Conservation (phyloP, 768 basidiomycete genomes). For the Plicaturopsis crispa region DNA sequence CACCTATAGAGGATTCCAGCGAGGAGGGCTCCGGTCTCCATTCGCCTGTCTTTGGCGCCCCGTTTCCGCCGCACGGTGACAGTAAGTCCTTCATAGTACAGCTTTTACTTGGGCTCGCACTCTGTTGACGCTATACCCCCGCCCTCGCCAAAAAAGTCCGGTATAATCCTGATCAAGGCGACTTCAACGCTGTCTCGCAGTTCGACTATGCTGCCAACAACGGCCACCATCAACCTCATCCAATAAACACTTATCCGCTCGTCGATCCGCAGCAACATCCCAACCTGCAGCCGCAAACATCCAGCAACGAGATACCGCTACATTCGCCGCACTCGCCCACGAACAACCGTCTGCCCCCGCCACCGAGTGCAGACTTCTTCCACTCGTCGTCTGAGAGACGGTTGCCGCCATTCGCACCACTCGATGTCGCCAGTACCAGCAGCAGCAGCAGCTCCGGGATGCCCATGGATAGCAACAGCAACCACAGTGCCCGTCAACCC, state of each 20-base stretch:
- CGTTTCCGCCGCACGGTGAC: constrained; percentile 39
- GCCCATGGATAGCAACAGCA: constrained; percentile 14
- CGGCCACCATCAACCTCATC: constrained; percentile 39
- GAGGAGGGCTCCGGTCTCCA: constrained; percentile 73
- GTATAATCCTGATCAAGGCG: constrained; percentile 39
- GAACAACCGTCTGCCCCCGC: constrained; percentile 33
- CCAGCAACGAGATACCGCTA: no score
- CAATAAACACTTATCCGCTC: constrained; percentile 38
- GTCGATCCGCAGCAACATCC: no score
- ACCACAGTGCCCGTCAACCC: constrained; percentile 21
- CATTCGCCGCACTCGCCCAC: constrained; percentile 32
- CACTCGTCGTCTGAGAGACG: constrained; percentile 31
- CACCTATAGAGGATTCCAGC: constrained; percentile 48
- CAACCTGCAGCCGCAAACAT: no score
- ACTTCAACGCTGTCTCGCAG: constrained; percentile 40
- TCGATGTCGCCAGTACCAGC: not conserved
- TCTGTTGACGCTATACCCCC: constrained; percentile 31
- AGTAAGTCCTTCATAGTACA: constrained; percentile 48
- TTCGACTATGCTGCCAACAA: constrained; percentile 42
- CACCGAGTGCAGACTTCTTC: constrained; percentile 28
- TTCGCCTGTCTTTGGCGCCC: constrained; percentile 56
- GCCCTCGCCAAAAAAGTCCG: constrained; percentile 60
- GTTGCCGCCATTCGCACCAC: constrained; percentile 21
- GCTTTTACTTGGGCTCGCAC: constrained; percentile 29
- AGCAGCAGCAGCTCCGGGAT: constrained; percentile 15